Conservation (phyloP, 345 rosid species). For the Citrus sp. region DNA sequence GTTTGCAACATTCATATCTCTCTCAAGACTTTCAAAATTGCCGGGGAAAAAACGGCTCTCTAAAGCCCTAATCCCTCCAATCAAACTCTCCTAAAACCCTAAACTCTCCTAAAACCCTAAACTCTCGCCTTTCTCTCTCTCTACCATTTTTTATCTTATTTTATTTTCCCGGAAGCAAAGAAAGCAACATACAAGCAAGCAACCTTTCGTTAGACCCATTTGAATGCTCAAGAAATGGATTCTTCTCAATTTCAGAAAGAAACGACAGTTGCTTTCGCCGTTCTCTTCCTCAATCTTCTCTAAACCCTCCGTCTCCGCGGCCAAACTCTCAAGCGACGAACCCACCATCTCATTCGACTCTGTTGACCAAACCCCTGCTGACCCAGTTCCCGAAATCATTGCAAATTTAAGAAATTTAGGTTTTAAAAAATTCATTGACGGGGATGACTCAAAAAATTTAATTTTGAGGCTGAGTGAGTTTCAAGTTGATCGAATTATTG, state of each 20-base stretch:
- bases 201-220: conserved; percentile 6
- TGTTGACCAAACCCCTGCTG: conserved; percentile 3
- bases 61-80: conserved; percentile 3
- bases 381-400: conserved; percentile 42
- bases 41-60: conserved; percentile 26
- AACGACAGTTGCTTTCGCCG: conserved; percentile 18
- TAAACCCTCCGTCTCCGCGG: conserved; percentile 35
- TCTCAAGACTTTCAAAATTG: conserved; percentile 7
- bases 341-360: neutral
- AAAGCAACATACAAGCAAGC: neutral
- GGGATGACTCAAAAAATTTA: conserved; percentile 29
- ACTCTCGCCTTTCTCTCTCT: neutral
- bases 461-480: conserved; percentile 33
- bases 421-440: conserved; percentile 37
- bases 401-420: conserved; percentile 43
- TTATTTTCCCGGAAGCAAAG: neutral
- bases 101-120: conserved; percentile 1
- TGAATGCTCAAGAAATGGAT: conserved; percentile 49
- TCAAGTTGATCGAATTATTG: conserved; percentile 49
- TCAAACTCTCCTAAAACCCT: conserved; percentile 1
- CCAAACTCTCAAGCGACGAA: conserved; percentile 28
- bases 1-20: neutral
- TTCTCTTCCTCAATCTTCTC: conserved; percentile 30
- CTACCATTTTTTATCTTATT: neutral
- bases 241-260: conserved; percentile 19